Evolutionary conservation across 2,329 filamentous ascomycete species (phyloP), one percentile per base, ranked within the genome.

Genomic region (Falciphora oryzae): DNA sequence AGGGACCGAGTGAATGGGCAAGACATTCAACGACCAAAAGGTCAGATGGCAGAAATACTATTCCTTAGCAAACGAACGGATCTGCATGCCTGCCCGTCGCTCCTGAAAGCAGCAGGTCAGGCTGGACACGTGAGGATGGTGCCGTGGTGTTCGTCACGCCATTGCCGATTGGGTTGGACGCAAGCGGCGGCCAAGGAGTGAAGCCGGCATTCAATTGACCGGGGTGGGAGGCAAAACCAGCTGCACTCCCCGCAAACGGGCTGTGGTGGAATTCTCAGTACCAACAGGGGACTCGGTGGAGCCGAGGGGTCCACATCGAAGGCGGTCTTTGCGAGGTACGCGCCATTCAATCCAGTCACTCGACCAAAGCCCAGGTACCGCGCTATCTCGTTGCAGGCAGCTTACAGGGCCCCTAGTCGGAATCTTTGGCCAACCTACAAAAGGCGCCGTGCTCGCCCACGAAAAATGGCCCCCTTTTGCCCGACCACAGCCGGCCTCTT

Each of bases 361-460:
- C 18, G 44, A n/a, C 18, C 18, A 4, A n/a, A 10, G 6, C 22
- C 18, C 44, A n/a, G 18, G 44, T 53, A 53, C 44, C 44, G 44
- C 44, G 44, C 44, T 53, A 53, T 53, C 44, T 53, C 5, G 22
- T 10, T 18, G 22, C 44, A 53, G 44, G 44, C n/a, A 7, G 44
- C 7, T 18, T 5, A 5, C 22, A 7, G 22, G n/a, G 44, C 44
- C 44, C 44, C 44, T 53, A 22, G 44, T 53, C 44, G 22, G 44
- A 53, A 53, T 53, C 22, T 53, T 53, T 53, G 44, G 44, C 44
- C 44, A 53, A 53, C 44, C 44, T 53, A 53, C 44, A 53, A 53
- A 53, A 53, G 44, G 44, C 44, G 44, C 44, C 44, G 44, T 53
- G 44, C 44, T 53, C 44, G 44, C 44, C 44, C 44, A 25, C 44